Evolutionary conservation across 306 rosid genomes (phyloP), one percentile per base, ranked within the genome.

Genomic region (Potentilla sterilis): DNA sequence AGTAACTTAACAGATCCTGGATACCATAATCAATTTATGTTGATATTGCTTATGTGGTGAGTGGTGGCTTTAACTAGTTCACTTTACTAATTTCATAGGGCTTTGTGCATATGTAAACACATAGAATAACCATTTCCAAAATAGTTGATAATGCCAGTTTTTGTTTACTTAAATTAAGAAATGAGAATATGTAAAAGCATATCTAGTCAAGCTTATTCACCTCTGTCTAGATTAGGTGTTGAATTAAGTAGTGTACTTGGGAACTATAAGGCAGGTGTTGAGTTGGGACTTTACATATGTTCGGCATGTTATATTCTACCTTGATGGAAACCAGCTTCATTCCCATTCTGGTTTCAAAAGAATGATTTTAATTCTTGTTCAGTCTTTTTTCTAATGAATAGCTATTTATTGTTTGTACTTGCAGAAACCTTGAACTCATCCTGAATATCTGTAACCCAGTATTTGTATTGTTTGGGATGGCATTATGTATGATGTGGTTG

Each of bases 1-100:
- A 80, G 5, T 37, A 37, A 5, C 40, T 71, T 69, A 35, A 83
- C 22, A 67, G 19, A 66, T 46, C 42, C 40, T 42, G 32, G 58
- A 48, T 16, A 6, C 37, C 55, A 69, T 71, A 74, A 35, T 71
- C 55, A 15, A 21, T 3, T 48, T 52, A n/a, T 59, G 61, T n/a
- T 61, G 21, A 37, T 46, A 43, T n/a, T 71, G 68, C 70, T 37
- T 37, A 11, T n/a, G 14, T 72, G 75, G 66, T 38, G 40, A 38
- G 28, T 54, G 12, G 48, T 37, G 21, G 37, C 15, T 52, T 18
- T 54, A 69, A 37, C 24, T n/a, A 13, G 8, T 8, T 70, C 47
- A 34, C 75, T 11, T 38, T 7, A 38, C 76, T 55, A 54, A 37
- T 52, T 19, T 41, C 14, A 22, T 55, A 38, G 9, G 42, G 15